Evolutionary conservation across 495 filamentous ascomycete species (phyloP).

Genomic region (Neurospora intermedia): DNA sequence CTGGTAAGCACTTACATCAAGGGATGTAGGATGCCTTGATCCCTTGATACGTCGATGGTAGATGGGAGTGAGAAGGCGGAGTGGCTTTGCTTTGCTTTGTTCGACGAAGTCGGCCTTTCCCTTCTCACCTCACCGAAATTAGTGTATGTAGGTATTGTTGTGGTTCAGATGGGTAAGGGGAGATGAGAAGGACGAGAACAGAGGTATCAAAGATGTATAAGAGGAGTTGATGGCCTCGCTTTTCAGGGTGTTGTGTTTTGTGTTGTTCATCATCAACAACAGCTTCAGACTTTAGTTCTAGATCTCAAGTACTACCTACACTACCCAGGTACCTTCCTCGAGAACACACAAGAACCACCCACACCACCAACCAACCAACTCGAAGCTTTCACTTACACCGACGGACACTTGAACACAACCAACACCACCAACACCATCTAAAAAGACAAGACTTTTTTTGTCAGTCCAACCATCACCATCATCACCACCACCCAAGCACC

Average conservation of each 20-base stretch:
- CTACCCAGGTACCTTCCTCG: not conserved
- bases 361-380: not conserved
- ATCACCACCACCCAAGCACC: not conserved
- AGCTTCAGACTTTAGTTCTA: not conserved
- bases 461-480: not conserved
- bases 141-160: not conserved
- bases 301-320: not conserved
- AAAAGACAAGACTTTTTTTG: not conserved
- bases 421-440: not conserved
- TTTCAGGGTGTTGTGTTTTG: not conserved
- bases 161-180: not conserved
- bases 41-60: not conserved
- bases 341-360: not conserved
- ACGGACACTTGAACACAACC: not conserved
- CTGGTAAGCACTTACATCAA: not conserved
- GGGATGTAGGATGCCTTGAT: not conserved
- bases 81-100: not conserved
- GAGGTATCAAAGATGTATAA: not conserved
- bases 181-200: not conserved
- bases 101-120: not conserved
- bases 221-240: not conserved
- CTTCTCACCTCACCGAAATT: not conserved
- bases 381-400: not conserved
- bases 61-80: not conserved
- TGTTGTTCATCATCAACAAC: not conserved